These are phyloP conservation scores for Suillus fuscotomentosus DNA, from an alignment of 768 basidiomycete species.

Conservation along the genomic window DNA sequence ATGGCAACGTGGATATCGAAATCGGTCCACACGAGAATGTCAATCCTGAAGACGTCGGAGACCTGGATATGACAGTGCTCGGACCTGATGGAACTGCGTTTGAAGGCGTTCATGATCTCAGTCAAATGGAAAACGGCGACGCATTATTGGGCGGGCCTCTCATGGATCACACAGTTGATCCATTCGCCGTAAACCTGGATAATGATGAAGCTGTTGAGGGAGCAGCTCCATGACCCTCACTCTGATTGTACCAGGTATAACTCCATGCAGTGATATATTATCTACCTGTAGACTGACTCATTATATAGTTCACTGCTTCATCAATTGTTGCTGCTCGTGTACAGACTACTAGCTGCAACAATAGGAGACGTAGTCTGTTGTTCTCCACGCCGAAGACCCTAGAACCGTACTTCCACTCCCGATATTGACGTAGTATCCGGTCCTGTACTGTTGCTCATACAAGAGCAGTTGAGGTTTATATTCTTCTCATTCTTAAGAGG, in stretches of 20 bases:
- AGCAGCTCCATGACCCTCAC: background rate
- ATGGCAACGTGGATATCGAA: slow-evolving; percentile 42
- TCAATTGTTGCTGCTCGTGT: background rate
- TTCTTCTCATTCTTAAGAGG: background rate
- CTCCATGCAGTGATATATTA: background rate
- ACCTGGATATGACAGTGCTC: slow-evolving; percentile 61
- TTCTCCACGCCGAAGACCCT: background rate
- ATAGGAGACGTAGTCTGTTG: background rate
- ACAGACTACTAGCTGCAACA: background rate
- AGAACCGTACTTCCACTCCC: background rate
- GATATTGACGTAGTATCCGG: background rate
- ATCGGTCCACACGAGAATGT: slow-evolving; percentile 34
- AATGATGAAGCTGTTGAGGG: background rate
- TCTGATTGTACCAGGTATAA: background rate
- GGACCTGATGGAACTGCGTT: slow-evolving; percentile 64
- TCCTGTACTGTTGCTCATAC: background rate
- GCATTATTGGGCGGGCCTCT: slow-evolving; percentile 56
- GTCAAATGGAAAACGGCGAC: slow-evolving; percentile 54
- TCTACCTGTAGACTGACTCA: background rate
- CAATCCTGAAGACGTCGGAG: slow-evolving; percentile 38
- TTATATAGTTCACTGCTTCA: background rate
- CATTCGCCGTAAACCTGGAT: slow-evolving; percentile 40
- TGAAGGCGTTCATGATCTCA: slow-evolving; percentile 51
- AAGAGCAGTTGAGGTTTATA: background rate
- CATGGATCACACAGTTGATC: slow-evolving; percentile 60